These are phyloP conservation scores for Trifolium dubium DNA, from an alignment of 306 rosid genomes.

Conservation along the genomic window DNA sequence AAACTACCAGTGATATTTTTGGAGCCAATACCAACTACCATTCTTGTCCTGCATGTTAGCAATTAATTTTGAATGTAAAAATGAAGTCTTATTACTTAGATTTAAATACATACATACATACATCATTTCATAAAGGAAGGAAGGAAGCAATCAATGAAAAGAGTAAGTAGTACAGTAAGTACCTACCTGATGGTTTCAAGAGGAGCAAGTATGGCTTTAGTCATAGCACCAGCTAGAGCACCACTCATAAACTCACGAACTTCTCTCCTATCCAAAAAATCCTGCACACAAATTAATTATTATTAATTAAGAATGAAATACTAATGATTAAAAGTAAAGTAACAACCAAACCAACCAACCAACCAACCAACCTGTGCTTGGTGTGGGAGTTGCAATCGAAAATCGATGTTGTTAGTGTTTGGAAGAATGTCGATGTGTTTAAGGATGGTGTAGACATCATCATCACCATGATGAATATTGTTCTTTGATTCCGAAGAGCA, in stretches of 20 bases:
- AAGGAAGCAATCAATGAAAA: too few relatives aligned
- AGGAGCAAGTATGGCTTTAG: slow-evolving; percentile 96
- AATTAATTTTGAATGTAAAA: not conserved
- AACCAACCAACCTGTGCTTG: slow-evolving; percentile 51
- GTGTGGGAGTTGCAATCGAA: slow-evolving; percentile 65
- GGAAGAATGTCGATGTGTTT: slow-evolving; percentile 38
- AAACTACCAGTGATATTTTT: slow-evolving; percentile 80
- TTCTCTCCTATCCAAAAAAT: slow-evolving; percentile 67
- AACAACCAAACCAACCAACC: too few relatives aligned
- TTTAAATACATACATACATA: too few relatives aligned
- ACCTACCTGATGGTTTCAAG: slow-evolving; percentile 99
- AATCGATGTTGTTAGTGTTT: slow-evolving; percentile 40
- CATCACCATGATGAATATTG: slow-evolving; percentile 1
- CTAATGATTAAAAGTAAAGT: not conserved
- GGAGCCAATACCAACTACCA: slow-evolving; percentile 97
- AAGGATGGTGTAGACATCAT: slow-evolving; percentile 56
- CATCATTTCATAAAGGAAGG: too few relatives aligned
- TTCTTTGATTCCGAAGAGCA: too few relatives aligned
- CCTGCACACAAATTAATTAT: slow-evolving; percentile 46
- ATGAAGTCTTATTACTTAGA: not conserved
- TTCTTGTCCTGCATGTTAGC: slow-evolving; percentile 76
- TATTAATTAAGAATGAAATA: not conserved
- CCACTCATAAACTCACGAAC: slow-evolving; percentile 89
- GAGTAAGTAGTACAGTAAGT: too few relatives aligned
- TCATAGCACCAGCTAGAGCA: slow-evolving; percentile 96